A percentile compares a stretch with the other conserved stretches of the same genome.
These are phyloP conservation scores for Uronychia binucleata DNA, from an alignment of 73 alveolate species.

Conservation along the genomic window DNA sequence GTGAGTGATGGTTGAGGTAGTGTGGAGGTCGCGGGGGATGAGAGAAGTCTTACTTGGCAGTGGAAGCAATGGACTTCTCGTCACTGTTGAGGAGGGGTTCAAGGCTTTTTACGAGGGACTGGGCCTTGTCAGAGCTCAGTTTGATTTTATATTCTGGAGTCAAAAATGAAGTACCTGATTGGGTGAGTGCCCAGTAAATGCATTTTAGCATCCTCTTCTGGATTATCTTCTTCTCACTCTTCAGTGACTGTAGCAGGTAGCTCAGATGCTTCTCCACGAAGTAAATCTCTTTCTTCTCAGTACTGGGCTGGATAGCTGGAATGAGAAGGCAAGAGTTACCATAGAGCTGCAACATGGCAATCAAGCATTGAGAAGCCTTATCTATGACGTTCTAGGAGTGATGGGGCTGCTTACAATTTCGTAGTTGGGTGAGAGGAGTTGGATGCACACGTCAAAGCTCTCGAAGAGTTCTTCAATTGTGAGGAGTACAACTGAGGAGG, in stretches of 20 bases:
- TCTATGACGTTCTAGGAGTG: constrained; percentile 37
- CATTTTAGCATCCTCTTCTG: constrained; percentile 54
- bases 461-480: constrained; percentile 48
- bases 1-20: too few relatives aligned
- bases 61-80: constrained; percentile 38
- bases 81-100: constrained; percentile 25
- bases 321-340: constrained; percentile 8
- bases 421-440: constrained; percentile 38
- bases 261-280: constrained; percentile 39
- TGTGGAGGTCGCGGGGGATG: not conserved
- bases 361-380: constrained; percentile 58
- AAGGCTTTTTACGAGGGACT: constrained; percentile 12
- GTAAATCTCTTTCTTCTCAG: constrained; percentile 41
- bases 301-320: constrained; percentile 9
- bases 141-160: constrained; percentile 34
- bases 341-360: constrained; percentile 56
- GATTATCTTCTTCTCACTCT: constrained; percentile 44
- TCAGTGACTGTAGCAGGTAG: constrained; percentile 40
- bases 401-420: constrained; percentile 8
- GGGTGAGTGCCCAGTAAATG: constrained; percentile 61
- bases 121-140: constrained; percentile 16
- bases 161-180: constrained; percentile 2
- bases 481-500: not conserved
- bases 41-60: constrained; percentile 35
- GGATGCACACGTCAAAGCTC: constrained; percentile 57